Evolutionary conservation across 208 protist genomes (phyloP).

Genomic region (Leishmania guyanensis): DNA sequence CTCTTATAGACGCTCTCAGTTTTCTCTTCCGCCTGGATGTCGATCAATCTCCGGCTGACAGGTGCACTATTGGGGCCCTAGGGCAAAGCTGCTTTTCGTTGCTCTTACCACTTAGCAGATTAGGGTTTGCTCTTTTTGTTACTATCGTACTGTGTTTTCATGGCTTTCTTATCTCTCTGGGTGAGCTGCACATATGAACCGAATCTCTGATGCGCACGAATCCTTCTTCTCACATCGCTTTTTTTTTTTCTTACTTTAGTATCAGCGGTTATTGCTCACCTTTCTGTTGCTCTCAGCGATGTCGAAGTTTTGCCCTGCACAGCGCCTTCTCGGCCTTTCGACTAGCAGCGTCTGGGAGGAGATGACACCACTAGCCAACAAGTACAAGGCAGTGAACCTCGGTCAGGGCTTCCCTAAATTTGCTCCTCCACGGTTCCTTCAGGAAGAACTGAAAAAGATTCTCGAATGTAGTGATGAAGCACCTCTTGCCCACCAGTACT

Average conservation of each 20-base stretch:
- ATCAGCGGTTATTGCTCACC: neutral
- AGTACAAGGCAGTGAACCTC: slow-evolving; percentile 91
- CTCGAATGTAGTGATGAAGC: slow-evolving; percentile 38
- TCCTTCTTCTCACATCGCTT: neutral
- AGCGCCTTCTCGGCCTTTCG: slow-evolving; percentile 40
- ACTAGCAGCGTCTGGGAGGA: slow-evolving; percentile 70
- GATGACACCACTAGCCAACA: slow-evolving; percentile 86
- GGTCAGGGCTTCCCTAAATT: slow-evolving; percentile 93
- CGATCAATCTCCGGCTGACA: neutral
- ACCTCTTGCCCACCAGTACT: slow-evolving; percentile 85
- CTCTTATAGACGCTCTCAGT: too few species aligned
- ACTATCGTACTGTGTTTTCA: neutral
- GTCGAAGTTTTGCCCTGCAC: slow-evolving; percentile 31
- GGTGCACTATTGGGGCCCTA: too few species aligned
- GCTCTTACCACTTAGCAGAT: neutral
- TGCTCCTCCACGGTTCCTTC: slow-evolving; percentile 67
- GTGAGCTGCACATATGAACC: too few species aligned
- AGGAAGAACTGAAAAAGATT: slow-evolving; percentile 57
- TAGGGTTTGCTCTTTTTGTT: neutral
- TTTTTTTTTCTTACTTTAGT: neutral
- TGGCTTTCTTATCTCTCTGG: neutral
- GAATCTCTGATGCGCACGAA: neutral
- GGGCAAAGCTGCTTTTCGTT: neutral
- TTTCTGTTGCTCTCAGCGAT: slow-evolving; percentile 12
- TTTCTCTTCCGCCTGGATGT: neutral